Percentiles rank a stretch among this genome's conserved stretches.
Evolutionary conservation across 768 basidiomycete genomes (phyloP).

Genomic region (Agrocybe pediades): DNA sequence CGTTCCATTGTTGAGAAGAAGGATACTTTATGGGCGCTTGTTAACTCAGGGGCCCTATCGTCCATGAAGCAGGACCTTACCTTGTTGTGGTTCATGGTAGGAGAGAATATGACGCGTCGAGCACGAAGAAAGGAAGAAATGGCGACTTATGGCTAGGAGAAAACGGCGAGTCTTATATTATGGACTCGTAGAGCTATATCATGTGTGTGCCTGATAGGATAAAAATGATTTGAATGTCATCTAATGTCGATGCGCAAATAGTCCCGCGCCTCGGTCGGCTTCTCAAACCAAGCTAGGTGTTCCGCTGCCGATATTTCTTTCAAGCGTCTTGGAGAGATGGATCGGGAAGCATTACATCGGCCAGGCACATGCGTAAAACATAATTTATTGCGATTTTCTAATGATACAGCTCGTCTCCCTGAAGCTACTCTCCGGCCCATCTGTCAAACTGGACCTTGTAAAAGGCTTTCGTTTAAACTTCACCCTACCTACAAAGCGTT

Average conservation of each 20-base stretch:
- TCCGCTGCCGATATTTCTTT: conserved; percentile 24
- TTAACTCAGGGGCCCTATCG: conserved; percentile 7
- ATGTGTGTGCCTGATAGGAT: conserved; percentile 27
- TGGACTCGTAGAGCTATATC: conserved; percentile 12
- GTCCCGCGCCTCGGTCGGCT: conserved; percentile 26
- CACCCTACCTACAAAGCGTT: conserved; percentile 3
- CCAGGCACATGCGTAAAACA: conserved; percentile 14
- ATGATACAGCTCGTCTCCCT: conserved; percentile 5
- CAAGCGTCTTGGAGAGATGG: conserved; percentile 10
- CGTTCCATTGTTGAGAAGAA: conserved; percentile 37
- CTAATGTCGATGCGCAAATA: conserved; percentile 17
- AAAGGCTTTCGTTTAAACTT: conserved; percentile 10
- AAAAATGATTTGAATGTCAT: conserved; percentile 28
- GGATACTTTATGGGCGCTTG: conserved; percentile 29
- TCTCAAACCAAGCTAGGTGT: conserved; percentile 19
- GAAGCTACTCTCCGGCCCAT: conserved; percentile 1
- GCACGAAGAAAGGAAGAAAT: conserved; percentile 13
- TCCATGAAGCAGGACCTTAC: conserved; percentile 11
- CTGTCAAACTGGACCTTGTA: conserved; percentile 11
- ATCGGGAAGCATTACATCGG: conserved; percentile 20
- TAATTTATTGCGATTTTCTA: conserved; percentile 17
- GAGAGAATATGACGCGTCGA: background rate
- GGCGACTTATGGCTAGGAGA: conserved; percentile 11
- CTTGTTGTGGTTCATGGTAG: conserved; percentile 26
- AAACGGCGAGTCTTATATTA: conserved; percentile 24